Conservation (phyloP, 1,284 basidiomycete species). For the Farysia itapuensis region DNA sequence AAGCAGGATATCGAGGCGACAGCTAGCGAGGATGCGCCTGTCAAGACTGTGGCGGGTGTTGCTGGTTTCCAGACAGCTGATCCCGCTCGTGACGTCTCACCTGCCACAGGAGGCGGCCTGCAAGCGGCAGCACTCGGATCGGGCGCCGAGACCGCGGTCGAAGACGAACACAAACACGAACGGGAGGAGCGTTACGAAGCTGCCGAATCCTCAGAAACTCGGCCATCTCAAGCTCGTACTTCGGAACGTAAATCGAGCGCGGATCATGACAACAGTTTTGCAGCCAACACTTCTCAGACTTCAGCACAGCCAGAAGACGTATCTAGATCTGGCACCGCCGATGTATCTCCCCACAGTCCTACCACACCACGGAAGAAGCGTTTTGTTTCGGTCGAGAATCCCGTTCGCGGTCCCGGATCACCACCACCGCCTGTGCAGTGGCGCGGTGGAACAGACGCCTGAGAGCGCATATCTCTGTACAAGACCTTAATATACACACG, state of each 20-base stretch:
- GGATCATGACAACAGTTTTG: too few species aligned
- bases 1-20: constrained; percentile 12
- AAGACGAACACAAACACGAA: neutral
- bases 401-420: constrained; percentile 17
- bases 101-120: neutral
- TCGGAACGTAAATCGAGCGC: too few species aligned
- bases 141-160: neutral
- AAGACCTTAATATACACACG: too few species aligned
- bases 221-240: too few species aligned
- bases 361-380: constrained; percentile 8
- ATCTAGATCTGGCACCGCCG: neutral
- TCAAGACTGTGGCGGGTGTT: constrained; percentile 8
- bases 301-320: neutral
- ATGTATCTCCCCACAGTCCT: neutral
- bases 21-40: constrained; percentile 1
- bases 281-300: neutral
- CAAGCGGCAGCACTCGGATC: neutral
- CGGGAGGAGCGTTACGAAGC: neutral
- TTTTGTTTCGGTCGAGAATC: constrained; percentile 29
- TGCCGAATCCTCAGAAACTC: neutral
- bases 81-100: neutral
- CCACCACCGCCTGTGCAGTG: constrained; percentile 31
- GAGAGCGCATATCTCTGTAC: too few species aligned
- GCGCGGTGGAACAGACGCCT: constrained; percentile 1
- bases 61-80: constrained; percentile 1